A percentile compares a stretch with the other conserved stretches of the same genome.
Conservation (phyloP, 805 yeast species). For the Monosporozyma servazzii region DNA sequence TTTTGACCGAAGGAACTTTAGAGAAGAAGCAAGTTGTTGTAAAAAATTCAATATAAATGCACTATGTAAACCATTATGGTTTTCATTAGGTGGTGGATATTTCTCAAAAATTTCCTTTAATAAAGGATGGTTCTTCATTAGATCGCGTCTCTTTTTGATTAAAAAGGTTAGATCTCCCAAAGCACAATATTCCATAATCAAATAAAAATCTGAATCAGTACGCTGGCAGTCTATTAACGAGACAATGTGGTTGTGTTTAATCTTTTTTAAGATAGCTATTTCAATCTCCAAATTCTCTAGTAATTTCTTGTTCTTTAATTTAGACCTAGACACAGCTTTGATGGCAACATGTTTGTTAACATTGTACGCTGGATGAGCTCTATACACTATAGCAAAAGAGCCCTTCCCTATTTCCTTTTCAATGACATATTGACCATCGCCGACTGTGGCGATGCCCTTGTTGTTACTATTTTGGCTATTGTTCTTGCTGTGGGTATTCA, state of each 20-base stretch:
- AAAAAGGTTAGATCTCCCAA: conserved; percentile 88
- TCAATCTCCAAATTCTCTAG: conserved; percentile 89
- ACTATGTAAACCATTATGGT: conserved; percentile 70
- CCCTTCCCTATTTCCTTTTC: conserved; percentile 81
- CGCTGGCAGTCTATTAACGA: conserved; percentile 74
- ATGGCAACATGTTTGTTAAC: conserved; percentile 60
- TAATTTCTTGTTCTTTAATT: conserved; percentile 75
- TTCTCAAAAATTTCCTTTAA: conserved; percentile 65
- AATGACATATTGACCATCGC: conserved; percentile 20
- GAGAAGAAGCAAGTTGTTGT: conserved; percentile 77
- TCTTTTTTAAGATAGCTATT: conserved; percentile 75
- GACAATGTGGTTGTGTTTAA: conserved; percentile 91
- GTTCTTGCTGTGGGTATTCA: background rate
- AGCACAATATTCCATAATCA: conserved; percentile 94
- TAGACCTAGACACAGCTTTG: conserved; percentile 75
- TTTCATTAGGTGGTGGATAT: conserved; percentile 71
- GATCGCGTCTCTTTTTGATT: conserved; percentile 65
- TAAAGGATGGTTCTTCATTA: conserved; percentile 67
- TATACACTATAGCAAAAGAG: conserved; percentile 90
- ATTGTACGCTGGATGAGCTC: conserved; percentile 45
- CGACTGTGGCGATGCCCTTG: conserved; percentile 2
- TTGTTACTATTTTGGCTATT: background rate
- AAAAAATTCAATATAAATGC: conserved; percentile 73
- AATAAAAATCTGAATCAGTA: conserved; percentile 68
- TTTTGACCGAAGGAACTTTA: conserved; percentile 69